A percentile compares a stretch with the other conserved stretches of the same genome.
phyloP scores from a whole-genome alignment of 2,329 filamentous ascomycete genomes.

The Penicillium paneum region DNA sequence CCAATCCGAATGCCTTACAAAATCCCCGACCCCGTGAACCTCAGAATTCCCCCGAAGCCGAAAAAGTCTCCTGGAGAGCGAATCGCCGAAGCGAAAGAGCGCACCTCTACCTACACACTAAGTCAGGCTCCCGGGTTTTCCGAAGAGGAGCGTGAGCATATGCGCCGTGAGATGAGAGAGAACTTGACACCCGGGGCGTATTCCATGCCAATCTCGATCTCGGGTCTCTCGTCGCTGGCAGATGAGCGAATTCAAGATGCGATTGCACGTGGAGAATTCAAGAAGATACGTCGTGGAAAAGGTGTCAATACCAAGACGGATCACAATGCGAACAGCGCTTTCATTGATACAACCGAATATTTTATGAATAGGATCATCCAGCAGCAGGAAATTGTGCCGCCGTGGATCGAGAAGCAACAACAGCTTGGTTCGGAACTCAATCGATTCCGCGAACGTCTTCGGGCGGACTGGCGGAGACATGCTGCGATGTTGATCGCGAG shows the following conservation, averaged over 20 bases:
- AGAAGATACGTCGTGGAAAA: slow-evolving; percentile 75
- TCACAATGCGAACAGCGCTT: slow-evolving; percentile 76
- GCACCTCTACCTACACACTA: slow-evolving; percentile 54
- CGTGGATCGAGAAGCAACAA: slow-evolving; percentile 99
- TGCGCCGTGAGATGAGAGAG: slow-evolving; percentile 72
- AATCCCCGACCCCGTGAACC: slow-evolving; percentile 43
- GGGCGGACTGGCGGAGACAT: slow-evolving; percentile 81
- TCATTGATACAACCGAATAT: slow-evolving; percentile 94
- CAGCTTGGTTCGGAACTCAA: slow-evolving; percentile 69
- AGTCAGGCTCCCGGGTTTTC: slow-evolving; percentile 58
- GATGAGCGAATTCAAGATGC: slow-evolving; percentile 93
- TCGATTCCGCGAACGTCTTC: slow-evolving; percentile 69
- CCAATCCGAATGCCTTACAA: slow-evolving; percentile 48
- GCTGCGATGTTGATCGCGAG: slow-evolving; percentile 75
- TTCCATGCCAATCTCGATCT: slow-evolving; percentile 70
- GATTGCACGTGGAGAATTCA: slow-evolving; percentile 86
- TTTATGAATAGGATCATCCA: slow-evolving; percentile 99
- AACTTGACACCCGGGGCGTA: slow-evolving; percentile 72
- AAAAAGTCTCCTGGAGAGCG: slow-evolving; percentile 48
- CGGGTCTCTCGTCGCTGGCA: slow-evolving; percentile 76
- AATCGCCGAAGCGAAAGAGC: slow-evolving; percentile 58
- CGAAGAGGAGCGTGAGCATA: slow-evolving; percentile 68
- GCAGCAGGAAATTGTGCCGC: slow-evolving; percentile 89
- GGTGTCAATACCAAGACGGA: slow-evolving; percentile 70
- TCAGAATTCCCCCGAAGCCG: slow-evolving; percentile 46